Percentiles rank a stretch among this genome's conserved stretches.
These are phyloP conservation scores for Fomitopsis serialis DNA, from an alignment of 768 basidiomycete genomes.

Conservation along the genomic window DNA sequence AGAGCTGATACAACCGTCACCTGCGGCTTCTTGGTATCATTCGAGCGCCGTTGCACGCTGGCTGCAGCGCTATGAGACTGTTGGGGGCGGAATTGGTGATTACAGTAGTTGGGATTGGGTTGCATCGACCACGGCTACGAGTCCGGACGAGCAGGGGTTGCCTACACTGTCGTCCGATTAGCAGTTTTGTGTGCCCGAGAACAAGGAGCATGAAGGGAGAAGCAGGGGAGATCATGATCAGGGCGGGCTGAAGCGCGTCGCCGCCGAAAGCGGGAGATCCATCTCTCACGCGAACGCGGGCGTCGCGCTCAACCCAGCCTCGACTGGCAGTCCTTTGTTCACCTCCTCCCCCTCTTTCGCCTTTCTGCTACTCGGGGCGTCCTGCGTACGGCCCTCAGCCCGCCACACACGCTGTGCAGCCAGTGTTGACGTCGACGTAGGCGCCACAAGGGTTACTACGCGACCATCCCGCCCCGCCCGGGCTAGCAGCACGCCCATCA, in stretches of 20 bases:
- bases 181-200: too few species aligned
- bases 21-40: too few species aligned
- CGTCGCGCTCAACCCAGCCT: background rate
- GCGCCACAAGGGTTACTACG: background rate
- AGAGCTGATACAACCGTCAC: too few species aligned
- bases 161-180: too few species aligned
- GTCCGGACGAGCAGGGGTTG: too few species aligned
- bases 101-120: too few species aligned
- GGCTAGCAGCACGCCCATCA: background rate
- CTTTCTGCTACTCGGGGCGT: background rate
- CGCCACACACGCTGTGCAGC: background rate
- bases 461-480: background rate
- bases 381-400: background rate
- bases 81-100: too few species aligned
- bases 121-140: too few species aligned
- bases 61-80: too few species aligned
- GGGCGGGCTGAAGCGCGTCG: background rate
- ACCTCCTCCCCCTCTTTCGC: too few species aligned
- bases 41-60: too few species aligned
- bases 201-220: background rate
- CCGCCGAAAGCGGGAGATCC: background rate
- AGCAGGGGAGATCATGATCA: background rate
- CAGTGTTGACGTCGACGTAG: background rate
- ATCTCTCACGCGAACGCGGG: background rate
- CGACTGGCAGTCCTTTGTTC: background rate